Evolutionary conservation across 495 filamentous ascomycete genomes (phyloP), one percentile per base, ranked within the genome.

Genomic region (Aspergillus wentii): DNA sequence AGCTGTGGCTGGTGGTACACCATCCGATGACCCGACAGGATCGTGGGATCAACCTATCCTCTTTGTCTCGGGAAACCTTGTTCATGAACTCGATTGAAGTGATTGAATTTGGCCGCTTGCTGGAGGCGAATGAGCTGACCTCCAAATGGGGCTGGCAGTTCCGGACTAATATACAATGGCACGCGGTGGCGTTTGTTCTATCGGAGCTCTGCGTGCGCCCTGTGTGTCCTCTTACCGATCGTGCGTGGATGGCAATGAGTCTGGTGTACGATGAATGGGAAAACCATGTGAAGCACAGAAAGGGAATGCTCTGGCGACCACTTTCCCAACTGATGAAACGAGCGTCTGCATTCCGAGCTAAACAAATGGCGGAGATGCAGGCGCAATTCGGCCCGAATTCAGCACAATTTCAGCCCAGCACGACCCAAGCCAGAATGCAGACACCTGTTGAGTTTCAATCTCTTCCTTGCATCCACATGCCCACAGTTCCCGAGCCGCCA

Each of bases 141-240:
- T 70, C 74, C 35, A 74, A 80, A 36, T 94, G 83, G 79, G 72
- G 76, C 17, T 95, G 88, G 88, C 71, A 89, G 7, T 89, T 88
- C 61, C 74, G 79, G 49, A 86, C 80, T 0, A 88, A 90, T 54
- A 80, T 82, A 14, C 85, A 91, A 41, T 88, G 83, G 81, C 84
- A 91, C 43, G 85, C 87, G 4, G 71, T 92, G 3, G 84, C 82
- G 2, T 86, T 85, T 48, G 69, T 64, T 4, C 58, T 95, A 5
- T 62, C 86, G 1, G 91, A 96, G 49, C 70, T 94, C 3, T 83
- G 83, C 49, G 75, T 83, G 17, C 78, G 86, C 16, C 78, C 82
- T 14, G 74, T 71, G 22, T 71, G 80, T 32, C 79, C 80, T 47
- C 39, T 83, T 9, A 84, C 86, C 1, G 85, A 94, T 37, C 76